A percentile compares a stretch with the other conserved stretches of the same genome.
Conservation (phyloP, 1,284 basidiomycete species). For the Ganoderma leucocontextum region DNA sequence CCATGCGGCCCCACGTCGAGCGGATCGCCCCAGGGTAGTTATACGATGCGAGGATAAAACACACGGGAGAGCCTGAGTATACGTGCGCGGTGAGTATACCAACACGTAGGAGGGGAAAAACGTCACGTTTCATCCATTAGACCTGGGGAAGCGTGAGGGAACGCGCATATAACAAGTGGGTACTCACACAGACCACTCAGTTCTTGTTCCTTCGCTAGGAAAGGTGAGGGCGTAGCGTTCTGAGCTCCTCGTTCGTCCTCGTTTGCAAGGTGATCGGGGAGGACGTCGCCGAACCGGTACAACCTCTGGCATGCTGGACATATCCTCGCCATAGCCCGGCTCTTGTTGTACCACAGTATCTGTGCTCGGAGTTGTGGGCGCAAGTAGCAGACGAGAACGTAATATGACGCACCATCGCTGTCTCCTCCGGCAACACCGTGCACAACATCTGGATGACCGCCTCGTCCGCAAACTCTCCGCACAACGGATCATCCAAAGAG, state of each 20-base stretch:
- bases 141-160: constrained; percentile 1
- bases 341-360: constrained; percentile 89
- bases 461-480: constrained; percentile 75
- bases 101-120: background rate
- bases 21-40: constrained; percentile 70
- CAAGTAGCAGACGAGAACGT: background rate
- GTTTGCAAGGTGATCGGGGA: constrained; percentile 55
- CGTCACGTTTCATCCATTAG: background rate
- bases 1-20: constrained; percentile 72
- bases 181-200: constrained; percentile 80
- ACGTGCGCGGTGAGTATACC: background rate
- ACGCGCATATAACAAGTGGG: background rate
- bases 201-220: constrained; percentile 66
- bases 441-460: constrained; percentile 77
- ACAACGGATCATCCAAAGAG: constrained; percentile 65
- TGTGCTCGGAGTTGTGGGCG: constrained; percentile 37
- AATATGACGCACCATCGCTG: constrained; percentile 61
- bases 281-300: constrained; percentile 70
- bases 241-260: constrained; percentile 31
- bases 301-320: constrained; percentile 80
- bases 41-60: constrained; percentile 76
- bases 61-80: constrained; percentile 72
- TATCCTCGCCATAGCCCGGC: constrained; percentile 67
- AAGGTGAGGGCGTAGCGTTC: constrained; percentile 50
- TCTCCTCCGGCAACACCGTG: constrained; percentile 73